Percentiles rank a stretch among this genome's conserved stretches.
Evolutionary conservation across 345 rosid species (phyloP).

Genomic region (Moricandia arvensis): DNA sequence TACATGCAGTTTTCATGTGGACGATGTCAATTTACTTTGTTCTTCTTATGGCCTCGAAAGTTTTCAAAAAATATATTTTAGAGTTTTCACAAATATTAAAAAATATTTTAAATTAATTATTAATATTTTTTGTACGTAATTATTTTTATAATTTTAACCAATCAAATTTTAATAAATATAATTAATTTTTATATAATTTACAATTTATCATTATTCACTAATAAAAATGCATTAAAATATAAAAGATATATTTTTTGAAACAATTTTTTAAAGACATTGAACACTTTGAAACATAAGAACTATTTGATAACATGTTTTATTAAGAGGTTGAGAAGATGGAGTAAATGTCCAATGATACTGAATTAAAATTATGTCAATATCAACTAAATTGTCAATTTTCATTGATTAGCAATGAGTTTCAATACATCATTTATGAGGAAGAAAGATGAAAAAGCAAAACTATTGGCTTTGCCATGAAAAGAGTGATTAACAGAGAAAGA

Average conservation of each 20-base stretch:
- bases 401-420: background rate
- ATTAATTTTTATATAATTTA: too few relatives aligned
- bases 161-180: too few relatives aligned
- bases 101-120: too few relatives aligned
- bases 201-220: too few relatives aligned
- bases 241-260: too few relatives aligned
- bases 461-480: constrained; percentile 38
- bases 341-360: background rate
- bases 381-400: background rate
- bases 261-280: too few relatives aligned
- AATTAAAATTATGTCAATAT: background rate
- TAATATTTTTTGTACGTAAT: too few relatives aligned
- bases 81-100: too few relatives aligned
- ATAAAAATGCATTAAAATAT: too few relatives aligned
- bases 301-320: background rate
- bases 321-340: background rate
- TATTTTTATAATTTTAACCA: too few relatives aligned
- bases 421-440: constrained; percentile 8
- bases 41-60: background rate
- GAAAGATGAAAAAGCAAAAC: constrained; percentile 32
- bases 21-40: background rate
- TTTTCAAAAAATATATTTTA: background rate
- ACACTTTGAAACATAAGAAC: too few relatives aligned
- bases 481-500: too few relatives aligned
- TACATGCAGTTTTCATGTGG: background rate